phyloP scores from a whole-genome alignment of 2,329 filamentous ascomycete genomes.

The Apiospora pterosperma region DNA sequence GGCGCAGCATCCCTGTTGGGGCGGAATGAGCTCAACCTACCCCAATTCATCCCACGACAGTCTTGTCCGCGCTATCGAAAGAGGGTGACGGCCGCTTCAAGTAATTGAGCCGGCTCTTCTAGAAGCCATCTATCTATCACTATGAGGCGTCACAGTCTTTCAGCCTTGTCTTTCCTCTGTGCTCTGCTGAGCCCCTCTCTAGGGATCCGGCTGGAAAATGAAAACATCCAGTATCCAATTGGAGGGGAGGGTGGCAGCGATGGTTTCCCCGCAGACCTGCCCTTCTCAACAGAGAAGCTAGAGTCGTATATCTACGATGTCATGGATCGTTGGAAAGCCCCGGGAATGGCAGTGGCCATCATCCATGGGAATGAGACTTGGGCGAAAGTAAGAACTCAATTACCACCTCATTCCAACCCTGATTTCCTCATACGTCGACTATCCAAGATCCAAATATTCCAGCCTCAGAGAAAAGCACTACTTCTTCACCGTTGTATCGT shows the following conservation, averaged over 20 bases:
- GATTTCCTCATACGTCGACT: not conserved
- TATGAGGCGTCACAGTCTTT: not conserved
- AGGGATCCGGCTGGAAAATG: not conserved
- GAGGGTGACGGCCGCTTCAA: not conserved
- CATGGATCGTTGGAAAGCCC: slow-evolving; percentile 35
- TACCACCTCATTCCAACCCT: not conserved
- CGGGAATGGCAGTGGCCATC: slow-evolving; percentile 38
- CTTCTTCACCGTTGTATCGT: not conserved
- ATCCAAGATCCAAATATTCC: not conserved
- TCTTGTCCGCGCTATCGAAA: not conserved
- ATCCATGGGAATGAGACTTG: slow-evolving; percentile 34
- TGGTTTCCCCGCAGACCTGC: not conserved
- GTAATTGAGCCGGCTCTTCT: not conserved
- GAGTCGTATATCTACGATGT: slow-evolving; percentile 20
- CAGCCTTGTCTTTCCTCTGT: not conserved
- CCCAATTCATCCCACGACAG: not conserved
- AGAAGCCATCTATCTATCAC: not conserved
- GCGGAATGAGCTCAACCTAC: not conserved
- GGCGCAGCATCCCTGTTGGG: not conserved
- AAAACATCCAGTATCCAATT: not conserved
- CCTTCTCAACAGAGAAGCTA: not conserved
- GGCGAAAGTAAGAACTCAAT: slow-evolving; percentile 23
- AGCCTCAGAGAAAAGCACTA: no score
- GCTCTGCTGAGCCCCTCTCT: not conserved
- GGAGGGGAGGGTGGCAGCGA: not conserved